phyloP scores from a whole-genome alignment of 163 green algal genomes.

The Chlamydomonas reinhardtii region DNA sequence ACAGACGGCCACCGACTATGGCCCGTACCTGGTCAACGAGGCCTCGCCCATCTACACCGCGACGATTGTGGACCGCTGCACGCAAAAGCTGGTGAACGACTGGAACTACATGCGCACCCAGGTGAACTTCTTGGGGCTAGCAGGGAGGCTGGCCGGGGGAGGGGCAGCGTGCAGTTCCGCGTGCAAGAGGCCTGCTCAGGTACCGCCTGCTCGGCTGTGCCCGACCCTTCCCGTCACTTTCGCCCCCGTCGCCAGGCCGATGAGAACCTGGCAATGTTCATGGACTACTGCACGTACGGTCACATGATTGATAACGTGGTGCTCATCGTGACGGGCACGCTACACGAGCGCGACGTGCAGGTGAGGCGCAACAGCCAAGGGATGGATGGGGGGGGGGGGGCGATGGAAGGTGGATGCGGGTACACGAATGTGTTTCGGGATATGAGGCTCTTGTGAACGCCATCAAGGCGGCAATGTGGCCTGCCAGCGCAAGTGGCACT shows the following conservation, averaged over 20 bases:
- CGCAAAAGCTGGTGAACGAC: slow-evolving; percentile 96
- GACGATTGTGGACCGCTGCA: slow-evolving; percentile 96
- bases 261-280: slow-evolving; percentile 90
- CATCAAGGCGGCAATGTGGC: too few relatives aligned
- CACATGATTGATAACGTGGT: slow-evolving; percentile 99
- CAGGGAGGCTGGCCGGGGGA: neutral
- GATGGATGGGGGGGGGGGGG: neutral
- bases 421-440: neutral
- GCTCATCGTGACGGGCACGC: slow-evolving; percentile 96
- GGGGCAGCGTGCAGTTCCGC: too few relatives aligned
- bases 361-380: slow-evolving; percentile 52
- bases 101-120: slow-evolving; percentile 91
- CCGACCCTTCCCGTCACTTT: neutral
- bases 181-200: too few relatives aligned
- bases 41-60: slow-evolving; percentile 93
- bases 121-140: slow-evolving; percentile 53
- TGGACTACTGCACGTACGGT: slow-evolving; percentile 99
- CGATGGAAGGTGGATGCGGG: too few relatives aligned
- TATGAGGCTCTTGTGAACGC: too few relatives aligned
- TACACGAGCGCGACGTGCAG: slow-evolving; percentile 96
- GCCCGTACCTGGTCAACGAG: slow-evolving; percentile 90
- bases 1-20: slow-evolving; percentile 93
- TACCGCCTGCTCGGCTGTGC: too few relatives aligned
- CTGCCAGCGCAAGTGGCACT: too few relatives aligned
- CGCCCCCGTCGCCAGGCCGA: slow-evolving; percentile 75